These are phyloP conservation scores for Takashimella tepidaria DNA, from an alignment of 1,284 basidiomycete genomes.

Conservation along the genomic window DNA sequence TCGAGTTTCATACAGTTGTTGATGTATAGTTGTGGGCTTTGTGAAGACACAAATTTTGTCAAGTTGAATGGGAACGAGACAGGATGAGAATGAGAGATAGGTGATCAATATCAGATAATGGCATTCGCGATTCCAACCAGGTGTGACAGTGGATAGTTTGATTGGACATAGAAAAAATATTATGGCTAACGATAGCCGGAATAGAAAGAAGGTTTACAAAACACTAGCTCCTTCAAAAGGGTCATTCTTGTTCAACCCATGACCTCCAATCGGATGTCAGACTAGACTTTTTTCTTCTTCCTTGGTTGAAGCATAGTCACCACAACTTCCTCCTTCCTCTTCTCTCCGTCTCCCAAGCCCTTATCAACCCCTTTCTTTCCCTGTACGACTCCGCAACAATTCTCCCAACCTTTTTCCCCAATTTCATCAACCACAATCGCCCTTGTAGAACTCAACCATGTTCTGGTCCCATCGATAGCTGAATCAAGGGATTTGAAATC, in stretches of 20 bases:
- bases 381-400: conserved; percentile 16
- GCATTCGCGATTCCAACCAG: too few species aligned
- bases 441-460: conserved; percentile 59
- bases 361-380: conserved; percentile 16
- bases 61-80: neutral
- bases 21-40: too few species aligned
- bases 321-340: conserved; percentile 26
- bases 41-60: too few species aligned
- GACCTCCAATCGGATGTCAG: neutral
- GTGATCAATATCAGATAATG: too few species aligned
- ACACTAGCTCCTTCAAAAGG: too few species aligned
- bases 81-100: neutral
- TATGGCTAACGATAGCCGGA: neutral
- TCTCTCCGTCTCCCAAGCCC: conserved; percentile 26
- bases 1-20: too few species aligned
- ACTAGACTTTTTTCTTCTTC: conserved; percentile 42
- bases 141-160: too few species aligned
- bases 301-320: conserved; percentile 47
- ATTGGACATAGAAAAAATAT: neutral
- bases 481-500: conserved; percentile 68
- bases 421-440: conserved; percentile 36
- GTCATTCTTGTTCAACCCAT: too few species aligned
- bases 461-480: conserved; percentile 62
- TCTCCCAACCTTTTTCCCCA: conserved; percentile 27
- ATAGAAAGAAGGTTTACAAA: neutral